Evolutionary conservation across 176 grass and related monocot species (phyloP), one percentile per base, ranked within the genome.

Genomic region (Oryza nivara): DNA sequence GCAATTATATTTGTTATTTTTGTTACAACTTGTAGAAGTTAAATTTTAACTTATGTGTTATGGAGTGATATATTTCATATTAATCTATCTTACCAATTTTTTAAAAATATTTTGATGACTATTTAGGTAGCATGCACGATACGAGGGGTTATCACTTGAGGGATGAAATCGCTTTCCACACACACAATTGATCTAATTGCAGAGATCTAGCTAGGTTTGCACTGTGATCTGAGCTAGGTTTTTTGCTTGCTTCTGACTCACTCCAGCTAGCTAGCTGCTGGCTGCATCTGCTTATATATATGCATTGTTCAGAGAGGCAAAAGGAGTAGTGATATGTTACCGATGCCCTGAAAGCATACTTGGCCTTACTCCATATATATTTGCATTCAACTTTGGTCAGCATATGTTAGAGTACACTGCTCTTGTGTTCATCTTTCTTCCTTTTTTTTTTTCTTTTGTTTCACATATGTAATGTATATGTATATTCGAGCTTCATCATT

Each of bases 231-330:
- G 17, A 16, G 7, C 15, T 46, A 9, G 36, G 26, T 11, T 70
- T 88, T 49, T 88, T 49, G 87, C 82, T 89, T 49, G 87, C 82
- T 89, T 89, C 76, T 75, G 76, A 45, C 28, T 89, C 12, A 89
- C 87, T 89, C 87, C 87, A 54, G 51, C 51, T 61, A 54, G 51
- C 51, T 61, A 9, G 7, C 56, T 22, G 51, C 16, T 16, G 56
- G 19, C 6, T 61, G 56, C 56, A 61, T 61, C 6, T 61, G 20
- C 56, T 22, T 20, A 85, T 12, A 40, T 20, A 85, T 12, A 40
- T 74, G 14, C 56, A 68, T 78, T 78, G 20, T 7, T 10, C 13
- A 82, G 72, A 77, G 67, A 78, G 38, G 88, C 67, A 86, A 90
- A 88, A 78, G 67, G 73, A 60, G 34, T 25, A 16, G 35, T 51